A percentile compares a stretch with the other conserved stretches of the same genome.
phyloP scores from a whole-genome alignment of 2,329 filamentous ascomycete species.

The Talaromyces atroroseus region DNA sequence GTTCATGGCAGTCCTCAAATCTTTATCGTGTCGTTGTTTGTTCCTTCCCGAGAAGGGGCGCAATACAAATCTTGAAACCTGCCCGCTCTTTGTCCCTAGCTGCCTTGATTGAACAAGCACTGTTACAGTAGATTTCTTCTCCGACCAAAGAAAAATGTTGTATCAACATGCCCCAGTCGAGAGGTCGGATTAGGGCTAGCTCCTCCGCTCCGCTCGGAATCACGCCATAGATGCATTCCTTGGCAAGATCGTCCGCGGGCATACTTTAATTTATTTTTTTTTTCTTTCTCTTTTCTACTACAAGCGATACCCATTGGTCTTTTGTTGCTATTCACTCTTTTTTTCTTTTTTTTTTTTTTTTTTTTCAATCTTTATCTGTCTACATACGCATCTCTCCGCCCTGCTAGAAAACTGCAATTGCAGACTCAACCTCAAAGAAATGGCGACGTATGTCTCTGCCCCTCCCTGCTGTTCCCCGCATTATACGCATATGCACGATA shows the following conservation, averaged over 20 bases:
- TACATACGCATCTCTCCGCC: background rate
- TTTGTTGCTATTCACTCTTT: background rate
- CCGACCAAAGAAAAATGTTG: no score
- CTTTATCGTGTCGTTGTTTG: background rate
- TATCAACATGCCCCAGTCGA: no score
- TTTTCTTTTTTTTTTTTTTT: background rate
- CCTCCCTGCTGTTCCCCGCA: slow-evolving; percentile 9
- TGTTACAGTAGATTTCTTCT: no score
- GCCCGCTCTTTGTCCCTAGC: no score
- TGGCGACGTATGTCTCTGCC: slow-evolving; percentile 14
- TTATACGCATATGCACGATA: background rate
- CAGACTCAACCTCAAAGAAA: slow-evolving; percentile 2
- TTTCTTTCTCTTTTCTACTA: background rate
- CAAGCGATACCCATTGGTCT: background rate
- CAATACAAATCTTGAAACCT: no score
- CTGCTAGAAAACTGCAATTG: background rate
- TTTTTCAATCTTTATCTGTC: background rate
- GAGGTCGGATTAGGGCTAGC: slow-evolving; percentile 5
- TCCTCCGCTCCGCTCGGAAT: background rate
- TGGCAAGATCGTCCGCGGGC: slow-evolving; percentile 3
- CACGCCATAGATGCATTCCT: slow-evolving; percentile 10
- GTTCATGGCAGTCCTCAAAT: background rate
- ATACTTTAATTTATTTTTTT: no score
- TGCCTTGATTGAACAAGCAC: no score
- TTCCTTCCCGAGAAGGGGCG: no score